Percentiles rank a stretch among this genome's conserved stretches.
phyloP scores from a whole-genome alignment of 768 basidiomycete genomes.

The Serendipita sp. region DNA sequence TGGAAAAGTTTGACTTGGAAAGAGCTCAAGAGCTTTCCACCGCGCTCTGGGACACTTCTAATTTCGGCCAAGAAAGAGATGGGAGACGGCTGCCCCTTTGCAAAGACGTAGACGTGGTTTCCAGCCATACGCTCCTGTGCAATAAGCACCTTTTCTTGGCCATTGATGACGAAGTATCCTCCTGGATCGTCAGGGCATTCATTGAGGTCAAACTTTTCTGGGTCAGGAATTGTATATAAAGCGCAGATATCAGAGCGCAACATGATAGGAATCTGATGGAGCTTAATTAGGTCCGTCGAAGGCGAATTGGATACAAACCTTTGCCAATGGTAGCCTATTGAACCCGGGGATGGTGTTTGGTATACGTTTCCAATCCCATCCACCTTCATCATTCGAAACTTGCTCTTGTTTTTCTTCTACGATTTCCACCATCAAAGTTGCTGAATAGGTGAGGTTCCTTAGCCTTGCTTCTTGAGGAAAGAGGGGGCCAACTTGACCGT shows the following conservation, averaged over 20 bases:
- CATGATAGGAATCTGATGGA: slow-evolving; percentile 85
- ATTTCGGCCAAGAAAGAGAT: slow-evolving; percentile 94
- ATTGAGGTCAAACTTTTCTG: slow-evolving; percentile 76
- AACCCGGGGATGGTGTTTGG: slow-evolving; percentile 71
- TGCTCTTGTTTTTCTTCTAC: slow-evolving; percentile 59
- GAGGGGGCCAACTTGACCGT: slow-evolving; percentile 82
- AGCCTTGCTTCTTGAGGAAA: slow-evolving; percentile 95
- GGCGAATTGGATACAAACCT: slow-evolving; percentile 30
- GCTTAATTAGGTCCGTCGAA: not conserved
- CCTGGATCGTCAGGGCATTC: slow-evolving; percentile 98
- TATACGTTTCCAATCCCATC: slow-evolving; percentile 53
- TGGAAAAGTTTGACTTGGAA: slow-evolving; percentile 98
- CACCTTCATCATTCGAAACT: slow-evolving; percentile 51
- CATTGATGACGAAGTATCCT: slow-evolving; percentile 99
- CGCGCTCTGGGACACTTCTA: slow-evolving; percentile 91
- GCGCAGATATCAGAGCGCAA: slow-evolving; percentile 90
- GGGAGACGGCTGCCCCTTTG: slow-evolving; percentile 91
- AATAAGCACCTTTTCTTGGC: slow-evolving; percentile 98
- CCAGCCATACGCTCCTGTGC: slow-evolving; percentile 99
- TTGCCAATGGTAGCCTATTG: slow-evolving; percentile 29
- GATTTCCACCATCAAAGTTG: slow-evolving; percentile 89
- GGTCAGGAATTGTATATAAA: slow-evolving; percentile 58
- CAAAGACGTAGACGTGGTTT: slow-evolving; percentile 98
- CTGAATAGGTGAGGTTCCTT: slow-evolving; percentile 89
- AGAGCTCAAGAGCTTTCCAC: slow-evolving; percentile 94